phyloP scores from a whole-genome alignment of 495 filamentous ascomycete genomes.

The Cercophora scortea region DNA sequence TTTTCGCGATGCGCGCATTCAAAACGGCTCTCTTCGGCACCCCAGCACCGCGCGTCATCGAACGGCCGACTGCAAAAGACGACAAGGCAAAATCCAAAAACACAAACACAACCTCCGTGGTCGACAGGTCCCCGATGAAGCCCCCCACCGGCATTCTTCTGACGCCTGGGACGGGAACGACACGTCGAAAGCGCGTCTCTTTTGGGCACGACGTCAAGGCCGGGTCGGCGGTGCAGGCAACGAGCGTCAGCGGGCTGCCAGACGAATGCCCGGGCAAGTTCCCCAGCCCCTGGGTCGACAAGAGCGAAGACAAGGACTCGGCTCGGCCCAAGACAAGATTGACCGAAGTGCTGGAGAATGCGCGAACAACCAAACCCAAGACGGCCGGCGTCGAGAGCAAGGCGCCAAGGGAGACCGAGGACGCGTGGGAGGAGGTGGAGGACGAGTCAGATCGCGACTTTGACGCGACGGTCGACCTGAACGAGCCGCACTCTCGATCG shows the following conservation, averaged over 20 bases:
- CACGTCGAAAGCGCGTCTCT: constrained; percentile 81
- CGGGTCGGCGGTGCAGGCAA: constrained; percentile 21
- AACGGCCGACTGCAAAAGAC: neutral
- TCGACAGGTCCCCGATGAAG: constrained; percentile 32
- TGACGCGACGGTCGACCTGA: constrained; percentile 69
- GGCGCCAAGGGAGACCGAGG: constrained; percentile 21
- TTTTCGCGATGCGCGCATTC: constrained; percentile 90
- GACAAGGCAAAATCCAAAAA: constrained; percentile 20
- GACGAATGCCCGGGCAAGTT: constrained; percentile 52
- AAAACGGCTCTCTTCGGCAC: constrained; percentile 89
- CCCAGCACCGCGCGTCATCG: constrained; percentile 40
- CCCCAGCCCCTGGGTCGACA: constrained; percentile 50
- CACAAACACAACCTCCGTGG: neutral
- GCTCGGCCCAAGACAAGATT: constrained; percentile 41
- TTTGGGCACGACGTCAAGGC: constrained; percentile 59
- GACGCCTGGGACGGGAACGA: constrained; percentile 75
- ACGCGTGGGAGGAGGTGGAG: constrained; percentile 36
- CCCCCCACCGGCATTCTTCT: constrained; percentile 59
- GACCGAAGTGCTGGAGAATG: constrained; percentile 44
- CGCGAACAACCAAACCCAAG: constrained; percentile 24
- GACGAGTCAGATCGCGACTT: constrained; percentile 27
- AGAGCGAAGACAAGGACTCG: constrained; percentile 10
- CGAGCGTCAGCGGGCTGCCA: constrained; percentile 41
- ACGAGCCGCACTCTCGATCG: constrained; percentile 73
- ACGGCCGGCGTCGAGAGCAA: neutral